A percentile compares a stretch with the other conserved stretches of the same genome.
These are phyloP conservation scores for Rhododendron kiyosumense DNA, from an alignment of 148 eudicot genomes.

Conservation along the genomic window DNA sequence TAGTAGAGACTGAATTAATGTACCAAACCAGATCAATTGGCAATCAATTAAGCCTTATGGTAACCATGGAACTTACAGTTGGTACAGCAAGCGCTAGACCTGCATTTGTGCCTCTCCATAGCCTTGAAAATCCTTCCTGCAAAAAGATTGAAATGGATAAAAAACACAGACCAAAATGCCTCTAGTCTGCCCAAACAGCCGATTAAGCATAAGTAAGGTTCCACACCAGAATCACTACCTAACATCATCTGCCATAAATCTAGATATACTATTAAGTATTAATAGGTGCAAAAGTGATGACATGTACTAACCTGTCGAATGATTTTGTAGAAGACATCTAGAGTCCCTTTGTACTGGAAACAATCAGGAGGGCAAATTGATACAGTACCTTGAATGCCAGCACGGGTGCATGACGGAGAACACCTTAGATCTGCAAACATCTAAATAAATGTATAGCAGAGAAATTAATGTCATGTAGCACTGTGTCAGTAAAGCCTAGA, in stretches of 20 bases:
- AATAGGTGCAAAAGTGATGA: not conserved
- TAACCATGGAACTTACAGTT: slow-evolving; percentile 54
- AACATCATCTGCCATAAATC: not conserved
- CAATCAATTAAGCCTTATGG: not conserved
- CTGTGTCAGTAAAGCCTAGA: not conserved
- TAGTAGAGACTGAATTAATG: slow-evolving; percentile 5
- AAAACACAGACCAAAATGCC: not conserved
- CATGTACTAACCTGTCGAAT: slow-evolving; percentile 66
- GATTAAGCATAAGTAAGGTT: not conserved
- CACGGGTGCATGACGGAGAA: slow-evolving; percentile 83
- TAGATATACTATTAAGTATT: not conserved
- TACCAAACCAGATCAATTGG: not conserved
- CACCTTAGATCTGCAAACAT: slow-evolving; percentile 98
- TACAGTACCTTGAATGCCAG: slow-evolving; percentile 93
- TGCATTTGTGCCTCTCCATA: slow-evolving; percentile 99
- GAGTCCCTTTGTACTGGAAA: slow-evolving; percentile 93
- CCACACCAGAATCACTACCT: not conserved
- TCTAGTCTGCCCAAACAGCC: not conserved
- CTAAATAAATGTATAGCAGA: slow-evolving; percentile 32
- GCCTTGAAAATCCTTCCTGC: slow-evolving; percentile 83
- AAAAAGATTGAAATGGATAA: slow-evolving; percentile 9
- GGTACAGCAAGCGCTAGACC: slow-evolving; percentile 90
- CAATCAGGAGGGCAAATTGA: slow-evolving; percentile 97
- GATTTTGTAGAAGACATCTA: slow-evolving; percentile 84
- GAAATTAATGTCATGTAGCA: not conserved